Conservation (phyloP, 2,329 filamentous ascomycete genomes). For the Aspergillus neoniger region DNA sequence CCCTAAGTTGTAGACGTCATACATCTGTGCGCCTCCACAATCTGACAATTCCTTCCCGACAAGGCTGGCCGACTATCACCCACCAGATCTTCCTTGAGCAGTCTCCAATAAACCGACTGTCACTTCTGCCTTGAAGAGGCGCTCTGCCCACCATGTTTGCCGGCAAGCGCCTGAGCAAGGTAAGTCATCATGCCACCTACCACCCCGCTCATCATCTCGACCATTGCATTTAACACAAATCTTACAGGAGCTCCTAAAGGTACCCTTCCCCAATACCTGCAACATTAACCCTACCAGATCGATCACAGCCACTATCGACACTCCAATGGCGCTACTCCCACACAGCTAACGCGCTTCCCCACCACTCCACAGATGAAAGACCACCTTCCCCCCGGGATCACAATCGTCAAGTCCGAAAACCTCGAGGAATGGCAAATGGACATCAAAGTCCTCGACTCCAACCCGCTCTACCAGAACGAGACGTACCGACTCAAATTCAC, state of each 20-base stretch:
- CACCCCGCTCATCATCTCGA: neutral
- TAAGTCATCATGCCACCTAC: conserved; percentile 26
- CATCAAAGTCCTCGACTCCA: conserved; percentile 83
- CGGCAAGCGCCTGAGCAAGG: conserved; percentile 50
- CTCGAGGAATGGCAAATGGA: conserved; percentile 91
- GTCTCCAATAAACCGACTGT: neutral
- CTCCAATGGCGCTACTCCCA: neutral
- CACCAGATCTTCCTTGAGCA: neutral
- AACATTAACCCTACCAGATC: neutral
- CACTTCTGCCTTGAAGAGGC: neutral
- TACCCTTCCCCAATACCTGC: conserved; percentile 30
- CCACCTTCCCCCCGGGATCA: conserved; percentile 67
- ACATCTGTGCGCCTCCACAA: conserved; percentile 13
- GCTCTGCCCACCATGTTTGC: conserved; percentile 49
- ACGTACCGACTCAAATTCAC: conserved; percentile 83
- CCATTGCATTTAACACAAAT: conserved; percentile 25
- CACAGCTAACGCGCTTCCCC: conserved; percentile 28
- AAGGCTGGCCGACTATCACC: neutral
- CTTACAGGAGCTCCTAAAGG: conserved; percentile 57
- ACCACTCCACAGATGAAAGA: conserved; percentile 53
- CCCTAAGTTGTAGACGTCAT: conserved; percentile 25
- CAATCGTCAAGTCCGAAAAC: conserved; percentile 76
- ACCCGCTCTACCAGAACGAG: conserved; percentile 81
- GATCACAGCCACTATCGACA: neutral
- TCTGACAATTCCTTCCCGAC: neutral